Evolutionary conservation across 257 asterid species (phyloP).

Genomic region (Linaria vulgaris): DNA sequence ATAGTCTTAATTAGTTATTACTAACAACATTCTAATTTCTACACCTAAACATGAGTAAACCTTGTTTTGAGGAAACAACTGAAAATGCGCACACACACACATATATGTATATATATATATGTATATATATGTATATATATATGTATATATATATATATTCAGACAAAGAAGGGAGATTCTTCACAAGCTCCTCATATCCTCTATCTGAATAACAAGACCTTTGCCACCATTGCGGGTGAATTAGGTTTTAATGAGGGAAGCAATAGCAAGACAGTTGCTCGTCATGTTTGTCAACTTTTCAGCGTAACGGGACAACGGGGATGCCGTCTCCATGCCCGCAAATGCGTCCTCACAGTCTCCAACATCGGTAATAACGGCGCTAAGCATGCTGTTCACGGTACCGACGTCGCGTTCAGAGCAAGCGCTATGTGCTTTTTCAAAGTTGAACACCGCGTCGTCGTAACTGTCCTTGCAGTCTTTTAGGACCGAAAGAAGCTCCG

Average conservation of each 20-base stretch:
- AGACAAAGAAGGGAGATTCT: no score
- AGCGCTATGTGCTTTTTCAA: constrained; percentile 31
- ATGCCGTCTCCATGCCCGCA: constrained; percentile 1
- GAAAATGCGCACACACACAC: no score
- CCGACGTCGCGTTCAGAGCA: constrained; percentile 32
- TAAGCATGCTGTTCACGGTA: constrained; percentile 45
- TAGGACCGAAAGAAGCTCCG: background rate
- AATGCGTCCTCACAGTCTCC: constrained; percentile 46
- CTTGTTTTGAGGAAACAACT: no score
- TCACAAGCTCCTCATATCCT: no score
- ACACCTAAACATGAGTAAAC: no score
- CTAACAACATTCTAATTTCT: no score
- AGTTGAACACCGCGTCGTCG: constrained; percentile 32
- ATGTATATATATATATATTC: no score
- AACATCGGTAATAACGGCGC: constrained; percentile 38
- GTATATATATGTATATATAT: no score
- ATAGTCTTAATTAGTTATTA: no score
- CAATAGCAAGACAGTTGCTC: constrained; percentile 47
- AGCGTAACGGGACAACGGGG: constrained; percentile 27
- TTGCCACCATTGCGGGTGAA: no score
- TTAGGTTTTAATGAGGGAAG: background rate
- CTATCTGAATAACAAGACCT: no score
- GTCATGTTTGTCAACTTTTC: constrained; percentile 47
- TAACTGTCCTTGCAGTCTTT: constrained; percentile 36
- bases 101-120: no score